Conservation (phyloP, 2,329 filamentous ascomycete genomes). For the Dryadomyces quercus-mongolicae region DNA sequence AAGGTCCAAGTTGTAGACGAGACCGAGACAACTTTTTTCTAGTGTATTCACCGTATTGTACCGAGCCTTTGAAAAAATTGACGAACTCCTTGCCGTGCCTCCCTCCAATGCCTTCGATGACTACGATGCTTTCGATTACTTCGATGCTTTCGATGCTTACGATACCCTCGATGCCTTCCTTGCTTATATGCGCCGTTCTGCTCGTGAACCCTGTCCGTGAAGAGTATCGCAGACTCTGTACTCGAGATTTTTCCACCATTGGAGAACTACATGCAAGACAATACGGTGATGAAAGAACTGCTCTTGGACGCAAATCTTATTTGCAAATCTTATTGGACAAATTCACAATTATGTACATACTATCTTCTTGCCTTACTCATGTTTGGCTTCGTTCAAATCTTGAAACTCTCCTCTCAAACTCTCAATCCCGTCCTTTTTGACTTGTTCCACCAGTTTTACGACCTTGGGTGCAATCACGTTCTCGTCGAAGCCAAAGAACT, state of each 20-base stretch:
- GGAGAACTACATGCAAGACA: no score
- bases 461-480: constrained; percentile 1
- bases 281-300: no score
- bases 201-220: no score
- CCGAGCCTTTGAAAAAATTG: neutral
- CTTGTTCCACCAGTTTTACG: neutral
- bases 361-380: neutral
- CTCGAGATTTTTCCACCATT: no score
- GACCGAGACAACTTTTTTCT: constrained; percentile 9
- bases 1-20: constrained; percentile 50
- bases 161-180: no score
- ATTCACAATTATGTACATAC: neutral
- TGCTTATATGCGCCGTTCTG: no score
- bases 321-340: no score
- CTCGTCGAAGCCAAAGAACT: constrained; percentile 38
- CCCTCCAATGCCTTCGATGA: neutral
- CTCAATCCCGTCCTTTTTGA: constrained; percentile 7
- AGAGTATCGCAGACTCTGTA: no score
- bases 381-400: constrained; percentile 7
- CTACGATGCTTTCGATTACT: no score
- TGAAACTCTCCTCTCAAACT: constrained; percentile 19
- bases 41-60: neutral
- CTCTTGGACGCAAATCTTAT: no score
- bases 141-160: no score
- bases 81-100: neutral